Base-by-base conservation (phyloP, 2,329 filamentous ascomycete species). In the Emmonsiellopsis sp. region DNA sequence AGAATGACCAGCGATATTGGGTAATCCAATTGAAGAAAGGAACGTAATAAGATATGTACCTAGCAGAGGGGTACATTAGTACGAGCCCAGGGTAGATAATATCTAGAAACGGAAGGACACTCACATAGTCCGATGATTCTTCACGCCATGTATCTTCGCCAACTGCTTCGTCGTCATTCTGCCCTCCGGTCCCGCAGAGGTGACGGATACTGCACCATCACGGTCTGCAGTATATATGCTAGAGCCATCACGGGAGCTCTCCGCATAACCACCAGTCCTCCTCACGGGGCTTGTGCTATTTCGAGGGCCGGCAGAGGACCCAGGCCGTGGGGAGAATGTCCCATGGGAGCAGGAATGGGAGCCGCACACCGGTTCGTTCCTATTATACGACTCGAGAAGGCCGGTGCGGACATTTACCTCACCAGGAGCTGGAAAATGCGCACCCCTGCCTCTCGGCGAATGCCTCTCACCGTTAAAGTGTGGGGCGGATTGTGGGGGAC, bases 21-120 rank as follows among this genome's bases (percentile, higher is more conserved):
- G 77, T 78, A 57, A 95, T 85, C 93, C 93, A 98, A 58, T 86
- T 90, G 59, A 95, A 74, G 57, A 91, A 88, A 0, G 93, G 93
- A 45, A 98, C 76, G 67, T 98, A 98, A 74, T 98, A 97, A 3
- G 86, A 84, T 56, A 96, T 71, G 66, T 97, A 96, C 82, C 86
- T 90, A 56, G 42, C 13, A 8, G 13, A 51, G 37, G 43, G 53
- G 17, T 42, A 17, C 21, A 45, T 61, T 50, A 62, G 57, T 42
- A 17, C 11, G n/a, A 43, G 49, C 32, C 39, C 6, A 17, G 21
- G 49, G 31, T 44, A 43, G 49, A 54, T 27, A 1, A 5, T 27
- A 27, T 51, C 54, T 21, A 50, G 42, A 40, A 39, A 44, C 17
- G 21, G 13, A 44, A 34, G 32, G 51, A 7, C 37, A 70, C 82